Base-by-base conservation (phyloP, 2,329 filamentous ascomycete species). In the Ascochyta pisi region DNA sequence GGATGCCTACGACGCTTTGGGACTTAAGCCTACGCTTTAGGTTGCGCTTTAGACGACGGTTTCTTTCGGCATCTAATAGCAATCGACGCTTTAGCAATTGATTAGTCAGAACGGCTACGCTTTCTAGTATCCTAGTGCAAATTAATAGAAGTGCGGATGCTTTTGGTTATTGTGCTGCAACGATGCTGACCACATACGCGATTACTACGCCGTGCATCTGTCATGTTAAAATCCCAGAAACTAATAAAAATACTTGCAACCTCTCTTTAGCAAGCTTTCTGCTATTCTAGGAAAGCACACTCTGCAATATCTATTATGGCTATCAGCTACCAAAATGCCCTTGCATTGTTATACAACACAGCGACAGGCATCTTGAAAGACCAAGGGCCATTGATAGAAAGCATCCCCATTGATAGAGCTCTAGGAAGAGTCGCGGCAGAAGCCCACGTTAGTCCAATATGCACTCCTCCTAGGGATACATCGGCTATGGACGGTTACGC, bases 401-500 rank as follows among this genome's bases (percentile, higher is more conserved):
- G 15, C 6, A 26, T 58, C 9, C n/a, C 46, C 6, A 24, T 51
- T 9, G 46, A 55, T 13, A 26, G 43, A 13, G 50, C 56, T 19
- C 6, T 58, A 29, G 56, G 51, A 42, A 42, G 51, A 44, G 39
- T 50, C 16, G 56, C 56, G 12, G 52, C 47, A 24, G 40, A 41
- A 33, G 15, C 48, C 19, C 48, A 55, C 29, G 13, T 16, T 26
- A 55, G 46, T 48, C 40, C 50, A 34, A 41, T 44, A 37, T 50
- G 48, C n/a, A 57, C 57, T 15, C 57, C 57, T 40, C 27, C 43
- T 9, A 57, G 42, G 34, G 57, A 60, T 19, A 45, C 41, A 33
- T 52, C 57, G n/a, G 53, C 53, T 13, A 52, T 50, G 41, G 50
- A 60, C 22, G 57, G 57, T 26, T 60, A 57, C 34, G 49, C 49